phyloP scores from a whole-genome alignment of 371 early-diverging fungal genomes.

The Mortierella sp. region DNA sequence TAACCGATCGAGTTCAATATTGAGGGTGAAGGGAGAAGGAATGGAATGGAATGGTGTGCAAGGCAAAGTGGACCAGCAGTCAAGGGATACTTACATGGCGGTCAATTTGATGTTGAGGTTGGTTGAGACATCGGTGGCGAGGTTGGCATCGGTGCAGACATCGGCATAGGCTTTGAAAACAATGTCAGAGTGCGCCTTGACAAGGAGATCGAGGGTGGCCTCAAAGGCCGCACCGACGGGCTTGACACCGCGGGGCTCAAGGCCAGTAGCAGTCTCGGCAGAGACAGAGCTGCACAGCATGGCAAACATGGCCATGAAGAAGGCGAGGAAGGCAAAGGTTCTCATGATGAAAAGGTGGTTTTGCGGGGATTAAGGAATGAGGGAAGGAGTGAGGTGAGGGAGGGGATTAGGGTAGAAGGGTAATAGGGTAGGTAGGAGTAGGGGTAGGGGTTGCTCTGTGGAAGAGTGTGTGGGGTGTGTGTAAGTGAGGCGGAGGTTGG shows the following conservation, averaged over 20 bases:
- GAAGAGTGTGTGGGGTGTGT: conserved; percentile 10
- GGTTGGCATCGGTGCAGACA: conserved; percentile 52
- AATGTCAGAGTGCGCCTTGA: conserved; percentile 41
- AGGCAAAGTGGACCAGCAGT: neutral
- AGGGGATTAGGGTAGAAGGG: neutral
- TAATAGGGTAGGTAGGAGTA: neutral
- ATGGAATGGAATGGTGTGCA: neutral
- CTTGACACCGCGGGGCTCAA: conserved; percentile 34
- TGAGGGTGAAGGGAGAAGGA: neutral
- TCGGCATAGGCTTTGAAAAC: conserved; percentile 53
- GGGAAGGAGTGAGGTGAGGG: neutral
- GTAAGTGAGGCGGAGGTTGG: conserved; percentile 5
- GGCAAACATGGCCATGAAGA: conserved; percentile 58
- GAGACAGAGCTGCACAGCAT: conserved; percentile 44
- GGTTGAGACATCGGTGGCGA: conserved; percentile 25
- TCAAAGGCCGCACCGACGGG: conserved; percentile 33
- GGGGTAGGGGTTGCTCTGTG: neutral
- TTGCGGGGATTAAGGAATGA: neutral
- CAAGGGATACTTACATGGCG: conserved; percentile 31
- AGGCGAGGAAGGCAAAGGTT: conserved; percentile 42
- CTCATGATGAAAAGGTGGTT: conserved; percentile 26
- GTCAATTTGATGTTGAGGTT: conserved; percentile 36
- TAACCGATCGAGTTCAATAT: neutral
- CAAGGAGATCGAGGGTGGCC: conserved; percentile 42
- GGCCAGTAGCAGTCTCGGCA: neutral